Percentiles rank a stretch among this genome's conserved stretches.
These are phyloP conservation scores for Ceratocystis eucalypticola DNA, from an alignment of 2,329 filamentous ascomycete genomes.

Conservation along the genomic window DNA sequence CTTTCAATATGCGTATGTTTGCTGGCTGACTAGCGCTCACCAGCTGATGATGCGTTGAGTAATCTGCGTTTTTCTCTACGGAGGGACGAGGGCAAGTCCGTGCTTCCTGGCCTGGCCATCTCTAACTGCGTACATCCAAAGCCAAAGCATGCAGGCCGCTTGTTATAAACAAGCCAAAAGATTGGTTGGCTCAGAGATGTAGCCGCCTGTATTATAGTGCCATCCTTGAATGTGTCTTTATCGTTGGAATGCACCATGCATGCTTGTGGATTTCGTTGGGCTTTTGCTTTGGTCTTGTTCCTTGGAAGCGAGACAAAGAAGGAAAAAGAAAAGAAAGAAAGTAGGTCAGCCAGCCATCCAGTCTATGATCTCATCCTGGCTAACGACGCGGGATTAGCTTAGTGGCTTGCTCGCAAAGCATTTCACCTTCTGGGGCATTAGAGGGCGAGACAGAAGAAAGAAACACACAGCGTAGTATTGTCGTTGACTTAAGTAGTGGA, in stretches of 20 bases:
- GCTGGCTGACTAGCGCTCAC: neutral
- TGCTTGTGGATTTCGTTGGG: constrained; percentile 3
- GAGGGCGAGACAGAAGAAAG: neutral
- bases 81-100: too few relatives aligned
- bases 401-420: neutral
- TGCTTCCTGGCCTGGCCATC: too few relatives aligned
- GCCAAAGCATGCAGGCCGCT: neutral
- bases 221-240: neutral
- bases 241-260: constrained; percentile 9
- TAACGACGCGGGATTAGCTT: neutral
- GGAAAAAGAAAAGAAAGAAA: neutral
- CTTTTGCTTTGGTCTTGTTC: neutral
- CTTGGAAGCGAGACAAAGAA: neutral
- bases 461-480: neutral
- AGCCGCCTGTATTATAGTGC: neutral
- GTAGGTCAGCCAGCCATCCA: neutral
- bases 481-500: neutral
- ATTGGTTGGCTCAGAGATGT: too few relatives aligned
- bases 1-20: neutral
- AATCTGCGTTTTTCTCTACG: too few relatives aligned
- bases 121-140: too few relatives aligned
- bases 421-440: too few relatives aligned
- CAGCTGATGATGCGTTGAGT: too few relatives aligned
- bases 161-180: too few relatives aligned
- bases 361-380: neutral